Evolutionary conservation across 2,329 filamentous ascomycete genomes (phyloP), one percentile per base, ranked within the genome.

Genomic region (Chaetomium olivaceum): DNA sequence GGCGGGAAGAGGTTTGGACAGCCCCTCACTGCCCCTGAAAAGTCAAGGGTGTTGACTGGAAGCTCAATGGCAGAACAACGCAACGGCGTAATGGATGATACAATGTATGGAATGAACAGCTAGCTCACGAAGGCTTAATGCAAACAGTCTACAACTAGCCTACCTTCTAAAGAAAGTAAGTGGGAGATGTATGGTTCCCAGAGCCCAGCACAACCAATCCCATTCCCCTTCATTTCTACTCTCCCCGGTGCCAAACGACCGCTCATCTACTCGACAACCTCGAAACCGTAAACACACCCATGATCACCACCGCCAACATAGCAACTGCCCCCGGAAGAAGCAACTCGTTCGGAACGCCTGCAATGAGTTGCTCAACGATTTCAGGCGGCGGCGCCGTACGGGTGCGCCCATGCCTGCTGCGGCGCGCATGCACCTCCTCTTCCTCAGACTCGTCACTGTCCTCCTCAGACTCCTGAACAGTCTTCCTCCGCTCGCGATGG

Each of bases 281-380:
- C 67, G 91, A 89, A 73, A 99, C 87, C 51, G 93, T 89, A 80
- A 99, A 99, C 12, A 98, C 94, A 70, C 91, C 92, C 50, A 96
- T 84, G 78, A 99, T 97, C 46, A 97, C 93, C 52, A 96, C 92
- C 11, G 94, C 95, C 74, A 99, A 80, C n/a, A 93, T 93, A 64
- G 95, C 93, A 76, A 99, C 94, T 23, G 95, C 95, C 70, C 95
- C 95, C 0, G 95, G 95, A 51, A 98, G 85, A 21, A 99, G 83
- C 62, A 98, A 82, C 74, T 99, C 95, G 75, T 99, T 99, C 9
- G 95, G 93, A 39, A 99, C 91, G 62, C 95, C 95, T 2, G 89
- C 85, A 74, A 99, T 94, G 65, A 97, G 81, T 78, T 96, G 92
- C 66, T 94, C 80, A 21, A 76, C 76, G 6, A 43, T 43, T 25